Conservation (phyloP, 176 grass and related monocot species). For the Tillandsia fasciculata region DNA sequence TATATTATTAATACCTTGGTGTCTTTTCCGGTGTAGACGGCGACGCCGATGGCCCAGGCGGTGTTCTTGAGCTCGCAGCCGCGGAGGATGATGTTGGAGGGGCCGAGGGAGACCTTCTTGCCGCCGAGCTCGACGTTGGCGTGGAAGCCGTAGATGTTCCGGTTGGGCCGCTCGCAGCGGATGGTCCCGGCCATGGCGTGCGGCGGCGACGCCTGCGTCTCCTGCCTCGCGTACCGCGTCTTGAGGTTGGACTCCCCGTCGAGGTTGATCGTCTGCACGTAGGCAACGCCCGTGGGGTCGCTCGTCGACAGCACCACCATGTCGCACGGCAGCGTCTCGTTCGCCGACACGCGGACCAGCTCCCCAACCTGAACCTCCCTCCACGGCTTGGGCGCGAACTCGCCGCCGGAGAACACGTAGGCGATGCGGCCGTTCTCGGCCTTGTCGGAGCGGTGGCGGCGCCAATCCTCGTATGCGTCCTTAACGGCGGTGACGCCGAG, state of each 20-base stretch:
- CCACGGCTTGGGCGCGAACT: conserved; percentile 63
- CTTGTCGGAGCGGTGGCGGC: conserved; percentile 71
- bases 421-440: conserved; percentile 57
- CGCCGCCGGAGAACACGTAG: conserved; percentile 26
- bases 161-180: conserved; percentile 74
- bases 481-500: conserved; percentile 71
- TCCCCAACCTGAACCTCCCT: conserved; percentile 64
- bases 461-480: conserved; percentile 96
- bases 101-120: conserved; percentile 51
- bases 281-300: conserved; percentile 80
- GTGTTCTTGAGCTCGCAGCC: conserved; percentile 97
- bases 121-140: conserved; percentile 54
- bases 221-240: conserved; percentile 81
- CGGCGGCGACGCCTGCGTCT: conserved; percentile 35
- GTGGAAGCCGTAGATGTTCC: conserved; percentile 89
- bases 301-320: conserved; percentile 84
- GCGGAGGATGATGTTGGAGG: conserved; percentile 71
- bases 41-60: conserved; percentile 52
- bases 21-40: conserved; percentile 78
- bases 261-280: conserved; percentile 94
- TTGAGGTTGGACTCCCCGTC: conserved; percentile 99
- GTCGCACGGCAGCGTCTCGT: conserved; percentile 87
- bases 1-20: conserved; percentile 38
- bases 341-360: conserved; percentile 36
- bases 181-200: conserved; percentile 42